Evolutionary conservation across 768 basidiomycete species (phyloP), one percentile per base, ranked within the genome.

Genomic region (Aureoboletus auriporus): DNA sequence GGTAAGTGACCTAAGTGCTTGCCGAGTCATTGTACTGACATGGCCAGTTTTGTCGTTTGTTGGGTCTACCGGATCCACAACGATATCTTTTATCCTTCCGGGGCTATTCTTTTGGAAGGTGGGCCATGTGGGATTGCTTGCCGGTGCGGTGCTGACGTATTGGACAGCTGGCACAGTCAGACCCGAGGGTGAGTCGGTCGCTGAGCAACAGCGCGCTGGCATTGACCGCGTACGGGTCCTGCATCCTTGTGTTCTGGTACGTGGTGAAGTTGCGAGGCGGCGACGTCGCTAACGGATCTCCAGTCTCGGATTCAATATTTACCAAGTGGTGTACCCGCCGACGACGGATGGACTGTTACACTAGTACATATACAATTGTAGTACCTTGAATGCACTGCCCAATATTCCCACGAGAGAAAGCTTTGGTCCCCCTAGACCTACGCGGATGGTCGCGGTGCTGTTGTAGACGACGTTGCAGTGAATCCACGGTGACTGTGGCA

Each of bases 91-190:
- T 70, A 96, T 98, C 60, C 77, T 96, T 31, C 94, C 93, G 0
- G 93, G 92, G 2, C 69, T 93, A 42, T 88, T 96, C 63, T 96
- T 89, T 71, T 97, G 91, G 86, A 86, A 90, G 85, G 89, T 86
- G 56, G 56, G 70, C 28, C 47, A 51, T 52, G 46, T 42, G 41
- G 44, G 12, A 26, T 43, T 39, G 44, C 47, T 40, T 49, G 14
- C 26, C 9, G 43, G 23, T 9, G 4, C 3, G 39, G 34, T 47
- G 12, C 58, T 51, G 48, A 61, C 13, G 13, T 11, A 44, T 34
- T 46, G 41, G 47, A 42, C 58, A 89, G 82, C 74, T 95, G 54
- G 84, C 87, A 51, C 82, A 83, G 51, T 68, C 80, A 43, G 85
- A 92, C 59, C 70, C 74, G 7, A 76, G 74, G 20, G 71, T 71